Base-by-base conservation (phyloP, 1,284 basidiomycete species). In the Cryptococcus floricola region DNA sequence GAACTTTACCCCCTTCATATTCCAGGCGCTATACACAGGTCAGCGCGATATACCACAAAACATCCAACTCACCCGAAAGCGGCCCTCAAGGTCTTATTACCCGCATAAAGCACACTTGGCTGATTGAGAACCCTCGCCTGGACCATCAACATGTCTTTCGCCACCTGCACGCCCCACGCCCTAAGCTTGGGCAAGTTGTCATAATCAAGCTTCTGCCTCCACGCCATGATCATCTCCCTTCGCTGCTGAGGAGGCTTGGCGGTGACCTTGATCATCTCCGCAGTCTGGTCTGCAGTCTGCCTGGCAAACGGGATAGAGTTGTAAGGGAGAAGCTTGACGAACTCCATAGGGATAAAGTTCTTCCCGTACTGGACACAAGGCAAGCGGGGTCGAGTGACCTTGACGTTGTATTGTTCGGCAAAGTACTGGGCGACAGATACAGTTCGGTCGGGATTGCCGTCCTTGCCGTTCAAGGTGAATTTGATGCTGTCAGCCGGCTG, bases 131-230 rank as follows among this genome's bases (percentile, higher is more conserved):
- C 63, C 1, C 78, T 68, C 4, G 74, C 79, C 19, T 69, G 43
- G 27, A 79, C 50, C 27, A 65, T 47, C 31, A 78, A 62, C 61
- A 78, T 71, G 4, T 61, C 50, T 1, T 16, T 53, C 41, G 69
- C 70, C 49, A 80, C 71, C 68, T 76, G 58, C 44, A 79, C 52
- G 9, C 76, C 79, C 78, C 78, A 80, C 2, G 65, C 65, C 3
- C 56, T 56, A 44, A 75, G 63, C 59, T 70, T 73, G 43, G 58
- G 57, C 54, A 70, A 63, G 13, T 58, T 61, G 58, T 73, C 67
- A 53, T 72, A 67, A 4, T 60, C 67, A 2, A 73, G 58, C 51
- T 70, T 64, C 8, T 42, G 23, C 47, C 70, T 59, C 70, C 70
- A 73, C 6, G 53, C 34, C 31, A 48, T 50, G 39, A 70, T 63